These are phyloP conservation scores for Pigoraptor vietnamica DNA, from an alignment of 78 protist species.

Conservation along the genomic window DNA sequence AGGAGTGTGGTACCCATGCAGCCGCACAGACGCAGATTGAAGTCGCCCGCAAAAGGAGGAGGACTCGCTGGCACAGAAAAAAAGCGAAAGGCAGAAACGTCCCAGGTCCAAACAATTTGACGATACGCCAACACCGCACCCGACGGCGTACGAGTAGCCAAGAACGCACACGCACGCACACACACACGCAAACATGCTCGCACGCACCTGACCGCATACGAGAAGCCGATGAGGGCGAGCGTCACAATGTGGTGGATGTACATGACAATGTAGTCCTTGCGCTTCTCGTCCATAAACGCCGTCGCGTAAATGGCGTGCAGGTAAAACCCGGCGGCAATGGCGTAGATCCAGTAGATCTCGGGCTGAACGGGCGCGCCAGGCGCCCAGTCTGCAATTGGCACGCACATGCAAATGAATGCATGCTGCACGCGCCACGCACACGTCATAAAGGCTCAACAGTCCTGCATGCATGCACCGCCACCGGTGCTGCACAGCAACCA, in stretches of 20 bases:
- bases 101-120: too few relatives aligned
- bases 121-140: too few relatives aligned
- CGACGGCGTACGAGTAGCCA: neutral
- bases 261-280: neutral
- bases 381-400: neutral
- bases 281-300: neutral
- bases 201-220: neutral
- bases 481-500: neutral
- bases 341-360: neutral
- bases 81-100: too few relatives aligned
- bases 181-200: neutral
- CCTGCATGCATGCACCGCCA: too few relatives aligned
- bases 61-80: too few relatives aligned
- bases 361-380: neutral
- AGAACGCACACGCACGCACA: neutral
- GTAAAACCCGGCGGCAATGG: neutral
- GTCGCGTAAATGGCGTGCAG: neutral
- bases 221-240: neutral
- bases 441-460: too few relatives aligned
- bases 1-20: too few relatives aligned
- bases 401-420: neutral
- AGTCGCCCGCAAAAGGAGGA: too few relatives aligned
- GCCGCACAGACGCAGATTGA: too few relatives aligned
- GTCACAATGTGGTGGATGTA: neutral
- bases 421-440: too few relatives aligned